Conservation (phyloP, 1,284 basidiomycete genomes). For the Phellopilus nigrolimitatus region DNA sequence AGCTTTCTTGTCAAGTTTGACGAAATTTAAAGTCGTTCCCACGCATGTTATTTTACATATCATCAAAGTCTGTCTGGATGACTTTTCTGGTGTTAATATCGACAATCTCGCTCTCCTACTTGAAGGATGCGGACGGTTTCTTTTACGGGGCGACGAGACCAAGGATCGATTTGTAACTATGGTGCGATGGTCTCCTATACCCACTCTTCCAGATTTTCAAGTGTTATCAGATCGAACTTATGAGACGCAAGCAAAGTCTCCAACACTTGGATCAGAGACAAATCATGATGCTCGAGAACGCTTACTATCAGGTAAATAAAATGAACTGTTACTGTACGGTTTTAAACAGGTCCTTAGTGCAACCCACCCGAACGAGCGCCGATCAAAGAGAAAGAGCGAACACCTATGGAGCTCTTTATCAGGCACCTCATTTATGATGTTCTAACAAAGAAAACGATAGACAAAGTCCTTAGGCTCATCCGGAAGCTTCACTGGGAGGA, state of each 20-base stretch:
- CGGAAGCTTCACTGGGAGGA: conserved; percentile 98
- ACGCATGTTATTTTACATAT: conserved; percentile 91
- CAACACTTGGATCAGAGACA: conserved; percentile 92
- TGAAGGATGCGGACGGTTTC: conserved; percentile 92
- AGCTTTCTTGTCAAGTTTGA: conserved; percentile 85
- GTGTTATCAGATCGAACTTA: conserved; percentile 73
- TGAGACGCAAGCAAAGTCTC: conserved; percentile 90
- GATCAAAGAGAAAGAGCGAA: conserved; percentile 79
- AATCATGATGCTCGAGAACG: conserved; percentile 89
- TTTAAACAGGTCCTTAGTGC: conserved; percentile 49
- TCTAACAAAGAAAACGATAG: conserved; percentile 84
- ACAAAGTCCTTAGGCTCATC: conserved; percentile 87
- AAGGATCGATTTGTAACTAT: conserved; percentile 78
- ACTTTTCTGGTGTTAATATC: conserved; percentile 88
- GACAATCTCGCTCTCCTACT: conserved; percentile 91
- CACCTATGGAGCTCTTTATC: conserved; percentile 89
- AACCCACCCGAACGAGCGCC: conserved; percentile 94
- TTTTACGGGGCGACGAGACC: conserved; percentile 86
- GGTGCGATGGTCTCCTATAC: conserved; percentile 41
- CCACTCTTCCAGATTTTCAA: conserved; percentile 43
- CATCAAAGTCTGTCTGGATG: conserved; percentile 95
- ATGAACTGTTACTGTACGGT: neutral
- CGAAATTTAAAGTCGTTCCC: conserved; percentile 94
- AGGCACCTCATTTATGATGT: conserved; percentile 91
- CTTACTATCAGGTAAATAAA: conserved; percentile 84